Base-by-base conservation (phyloP, 31 red algal species). In the Asparagopsis taxiformis region DNA sequence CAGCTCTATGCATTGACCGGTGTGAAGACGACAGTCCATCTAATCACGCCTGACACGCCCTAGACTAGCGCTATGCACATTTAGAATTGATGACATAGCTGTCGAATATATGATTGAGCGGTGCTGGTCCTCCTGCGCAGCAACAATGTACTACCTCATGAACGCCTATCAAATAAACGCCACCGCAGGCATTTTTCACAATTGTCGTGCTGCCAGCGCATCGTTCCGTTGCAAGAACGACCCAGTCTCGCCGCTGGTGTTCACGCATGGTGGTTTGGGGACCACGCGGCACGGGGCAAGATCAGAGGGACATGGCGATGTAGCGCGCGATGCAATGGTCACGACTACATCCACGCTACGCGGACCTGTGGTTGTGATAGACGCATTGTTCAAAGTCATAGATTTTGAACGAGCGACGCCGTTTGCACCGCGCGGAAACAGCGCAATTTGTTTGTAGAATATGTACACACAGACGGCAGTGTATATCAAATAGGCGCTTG, bases 1-100 rank as follows among this genome's bases (percentile, higher is more conserved):
- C 51, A 70, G 33, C 35, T 87, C 13, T 17, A 62, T 16, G 37
- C 36, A n/a, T 48, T 61, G 4, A 74, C 56, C 22, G 61, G 55
- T 29, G 60, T 77, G 39, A 24, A 68, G 49, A 77, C 72, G 26
- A 70, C 70, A 0, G 70, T 87, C 1, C 72, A 87, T 39, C 50
- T 64, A 36, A 62, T 87, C 22, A 49, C 82, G 23, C 23, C 57
- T 20, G 35, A 44, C 10, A 78, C 23, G 43, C 35, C 59, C 17
- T 67, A 28, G 25, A 6, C 10, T n/a, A n/a, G n/a, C n/a, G n/a
- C n/a, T n/a, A n/a, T n/a, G n/a, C n/a, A n/a, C n/a, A n/a, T n/a
- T n/a, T n/a, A n/a, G n/a, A n/a, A n/a, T n/a, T n/a, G n/a, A n/a
- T n/a, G n/a, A n/a, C n/a, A n/a, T n/a, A n/a, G n/a, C n/a, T n/a